A percentile compares a stretch with the other conserved stretches of the same genome.
Evolutionary conservation across 208 protist genomes (phyloP).

Genomic region (Crithidia thermophila): DNA sequence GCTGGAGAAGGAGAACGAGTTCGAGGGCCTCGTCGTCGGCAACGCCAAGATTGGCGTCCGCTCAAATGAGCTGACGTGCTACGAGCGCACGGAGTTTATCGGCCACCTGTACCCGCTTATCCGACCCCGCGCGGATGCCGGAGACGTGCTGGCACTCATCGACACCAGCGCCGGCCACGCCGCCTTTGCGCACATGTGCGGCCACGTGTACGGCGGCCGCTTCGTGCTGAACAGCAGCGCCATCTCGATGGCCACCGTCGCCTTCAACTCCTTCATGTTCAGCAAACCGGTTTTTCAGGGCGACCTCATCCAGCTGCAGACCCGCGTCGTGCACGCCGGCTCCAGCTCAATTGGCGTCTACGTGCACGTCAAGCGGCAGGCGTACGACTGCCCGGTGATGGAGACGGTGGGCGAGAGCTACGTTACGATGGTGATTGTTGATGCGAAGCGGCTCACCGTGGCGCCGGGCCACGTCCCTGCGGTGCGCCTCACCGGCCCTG

Average conservation of each 20-base stretch:
- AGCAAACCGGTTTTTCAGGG: slow-evolving; percentile 47
- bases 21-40: slow-evolving; percentile 7
- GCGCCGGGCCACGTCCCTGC: slow-evolving; percentile 31
- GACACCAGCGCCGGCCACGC: slow-evolving; percentile 22
- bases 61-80: slow-evolving; percentile 17
- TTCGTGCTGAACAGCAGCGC: neutral
- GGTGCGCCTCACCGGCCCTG: slow-evolving; percentile 18
- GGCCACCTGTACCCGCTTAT: slow-evolving; percentile 12
- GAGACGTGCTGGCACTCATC: slow-evolving; percentile 40
- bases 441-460: slow-evolving; percentile 15
- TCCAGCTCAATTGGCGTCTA: slow-evolving; percentile 44
- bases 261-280: slow-evolving; percentile 62
- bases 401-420: slow-evolving; percentile 36
- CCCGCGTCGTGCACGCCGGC: slow-evolving; percentile 38
- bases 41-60: slow-evolving; percentile 14
- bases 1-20: neutral
- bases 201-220: neutral
- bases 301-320: slow-evolving; percentile 44
- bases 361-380: slow-evolving; percentile 38
- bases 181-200: slow-evolving; percentile 7
- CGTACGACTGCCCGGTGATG: slow-evolving; percentile 29
- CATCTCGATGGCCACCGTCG: slow-evolving; percentile 46
- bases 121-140: slow-evolving; percentile 31
- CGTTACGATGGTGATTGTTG: slow-evolving; percentile 40
- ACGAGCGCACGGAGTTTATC: slow-evolving; percentile 22